Evolutionary conservation across 805 yeast genomes (phyloP).

Genomic region (Deakozyma indianensis): DNA sequence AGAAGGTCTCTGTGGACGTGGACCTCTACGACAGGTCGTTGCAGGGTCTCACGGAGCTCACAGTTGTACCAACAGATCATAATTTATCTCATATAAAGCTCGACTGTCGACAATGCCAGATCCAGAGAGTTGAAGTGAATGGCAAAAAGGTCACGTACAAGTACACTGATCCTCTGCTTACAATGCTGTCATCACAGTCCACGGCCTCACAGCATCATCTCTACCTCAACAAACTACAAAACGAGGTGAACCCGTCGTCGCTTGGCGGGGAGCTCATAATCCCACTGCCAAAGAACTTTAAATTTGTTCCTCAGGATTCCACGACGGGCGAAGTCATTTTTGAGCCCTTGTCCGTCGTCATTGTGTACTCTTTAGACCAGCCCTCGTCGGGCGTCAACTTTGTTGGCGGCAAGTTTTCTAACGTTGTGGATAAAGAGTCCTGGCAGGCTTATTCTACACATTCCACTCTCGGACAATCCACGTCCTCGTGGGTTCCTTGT

Average conservation of each 20-base stretch:
- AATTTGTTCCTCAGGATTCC: constrained; percentile 43
- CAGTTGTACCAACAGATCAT: constrained; percentile 57
- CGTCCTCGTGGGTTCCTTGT: constrained; percentile 98
- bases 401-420: constrained; percentile 42
- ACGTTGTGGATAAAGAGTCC: constrained; percentile 23
- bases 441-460: constrained; percentile 88
- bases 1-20: constrained; percentile 65
- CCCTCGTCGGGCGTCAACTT: constrained; percentile 67
- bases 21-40: constrained; percentile 50
- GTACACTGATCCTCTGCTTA: constrained; percentile 34
- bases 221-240: constrained; percentile 13
- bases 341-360: constrained; percentile 58
- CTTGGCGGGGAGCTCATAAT: constrained; percentile 43
- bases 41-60: constrained; percentile 68
- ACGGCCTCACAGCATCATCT: constrained; percentile 13
- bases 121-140: constrained; percentile 53
- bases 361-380: constrained; percentile 49
- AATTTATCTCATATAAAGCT: constrained; percentile 44
- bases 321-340: constrained; percentile 28
- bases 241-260: constrained; percentile 30
- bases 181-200: constrained; percentile 8
- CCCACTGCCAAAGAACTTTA: constrained; percentile 49
- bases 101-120: constrained; percentile 57
- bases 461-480: constrained; percentile 59
- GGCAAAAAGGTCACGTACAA: constrained; percentile 39